These are phyloP conservation scores for Boletus sp. DNA, from an alignment of 768 basidiomycete species.

Conservation along the genomic window DNA sequence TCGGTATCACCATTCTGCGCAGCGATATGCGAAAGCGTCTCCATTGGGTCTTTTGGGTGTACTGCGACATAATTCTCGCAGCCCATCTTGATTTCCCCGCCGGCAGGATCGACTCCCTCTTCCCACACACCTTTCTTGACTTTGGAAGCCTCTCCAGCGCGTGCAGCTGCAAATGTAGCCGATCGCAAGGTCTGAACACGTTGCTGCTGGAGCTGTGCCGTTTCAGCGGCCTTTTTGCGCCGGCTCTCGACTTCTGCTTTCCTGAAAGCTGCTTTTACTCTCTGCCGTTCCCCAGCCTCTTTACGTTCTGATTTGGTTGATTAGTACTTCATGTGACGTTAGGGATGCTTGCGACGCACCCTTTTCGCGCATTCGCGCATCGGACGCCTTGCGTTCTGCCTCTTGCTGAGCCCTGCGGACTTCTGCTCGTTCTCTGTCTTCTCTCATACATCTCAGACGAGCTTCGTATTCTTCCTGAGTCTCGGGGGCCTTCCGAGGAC, in stretches of 20 bases:
- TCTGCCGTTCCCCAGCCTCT: conserved; percentile 57
- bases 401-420: conserved; percentile 46
- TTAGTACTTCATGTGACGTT: conserved; percentile 12
- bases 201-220: conserved; percentile 44
- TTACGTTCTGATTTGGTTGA: conserved; percentile 37
- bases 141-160: conserved; percentile 44
- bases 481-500: conserved; percentile 33
- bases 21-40: conserved; percentile 72
- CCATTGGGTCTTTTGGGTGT: conserved; percentile 50
- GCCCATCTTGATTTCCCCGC: conserved; percentile 61
- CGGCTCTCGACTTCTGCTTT: conserved; percentile 51
- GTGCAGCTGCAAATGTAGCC: conserved; percentile 62
- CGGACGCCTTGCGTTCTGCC: conserved; percentile 43
- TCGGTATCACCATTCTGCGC: conserved; percentile 53
- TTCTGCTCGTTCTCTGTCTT: conserved; percentile 55
- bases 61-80: conserved; percentile 48
- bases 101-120: conserved; percentile 65
- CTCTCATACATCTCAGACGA: conserved; percentile 45
- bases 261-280: conserved; percentile 50
- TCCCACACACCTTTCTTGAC: conserved; percentile 71
- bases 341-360: conserved; percentile 33
- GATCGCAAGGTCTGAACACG: conserved; percentile 57
- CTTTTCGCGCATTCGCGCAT: conserved; percentile 46
- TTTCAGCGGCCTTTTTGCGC: conserved; percentile 46
- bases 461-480: conserved; percentile 50